Evolutionary conservation across 768 basidiomycete genomes (phyloP).

Genomic region (Mrakia blollopis): DNA sequence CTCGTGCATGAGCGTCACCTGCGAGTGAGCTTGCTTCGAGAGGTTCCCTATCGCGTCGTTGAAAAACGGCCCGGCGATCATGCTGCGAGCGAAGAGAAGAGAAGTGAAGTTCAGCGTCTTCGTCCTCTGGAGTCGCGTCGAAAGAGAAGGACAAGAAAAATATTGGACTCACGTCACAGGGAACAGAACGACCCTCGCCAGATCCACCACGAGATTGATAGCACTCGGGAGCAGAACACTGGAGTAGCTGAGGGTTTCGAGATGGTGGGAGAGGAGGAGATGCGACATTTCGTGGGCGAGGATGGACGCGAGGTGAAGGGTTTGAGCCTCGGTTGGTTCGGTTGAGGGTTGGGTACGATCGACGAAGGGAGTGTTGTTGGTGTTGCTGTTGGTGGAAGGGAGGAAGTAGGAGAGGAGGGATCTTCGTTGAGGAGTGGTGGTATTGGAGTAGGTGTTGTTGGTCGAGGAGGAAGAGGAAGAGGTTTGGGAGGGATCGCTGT

Average conservation of each 20-base stretch:
- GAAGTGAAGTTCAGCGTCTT: no score
- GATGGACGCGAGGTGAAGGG: slow-evolving; percentile 78
- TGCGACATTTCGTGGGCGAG: slow-evolving; percentile 92
- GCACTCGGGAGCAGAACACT: slow-evolving; percentile 77
- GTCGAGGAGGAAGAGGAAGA: slow-evolving; percentile 45
- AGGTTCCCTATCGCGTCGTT: background rate
- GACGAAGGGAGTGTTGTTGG: background rate
- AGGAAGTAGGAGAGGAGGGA: slow-evolving; percentile 20
- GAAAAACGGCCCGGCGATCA: background rate
- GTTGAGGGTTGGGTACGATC: background rate
- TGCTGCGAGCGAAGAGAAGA: background rate
- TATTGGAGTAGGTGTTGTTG: slow-evolving; percentile 49
- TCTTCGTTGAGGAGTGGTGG: slow-evolving; percentile 26
- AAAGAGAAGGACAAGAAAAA: background rate
- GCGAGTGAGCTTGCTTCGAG: background rate
- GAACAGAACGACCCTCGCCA: slow-evolving; percentile 55
- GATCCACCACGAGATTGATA: slow-evolving; percentile 68
- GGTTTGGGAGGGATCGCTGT: slow-evolving; percentile 29
- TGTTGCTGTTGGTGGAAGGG: background rate
- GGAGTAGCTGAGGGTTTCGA: slow-evolving; percentile 81
- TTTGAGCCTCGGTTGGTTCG: slow-evolving; percentile 63
- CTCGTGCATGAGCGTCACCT: background rate
- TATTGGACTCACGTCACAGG: background rate
- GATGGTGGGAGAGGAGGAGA: slow-evolving; percentile 80
- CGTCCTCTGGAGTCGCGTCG: background rate